These are phyloP conservation scores for Ophiobolus disseminans DNA, from an alignment of 2,329 filamentous ascomycete genomes.

Conservation along the genomic window DNA sequence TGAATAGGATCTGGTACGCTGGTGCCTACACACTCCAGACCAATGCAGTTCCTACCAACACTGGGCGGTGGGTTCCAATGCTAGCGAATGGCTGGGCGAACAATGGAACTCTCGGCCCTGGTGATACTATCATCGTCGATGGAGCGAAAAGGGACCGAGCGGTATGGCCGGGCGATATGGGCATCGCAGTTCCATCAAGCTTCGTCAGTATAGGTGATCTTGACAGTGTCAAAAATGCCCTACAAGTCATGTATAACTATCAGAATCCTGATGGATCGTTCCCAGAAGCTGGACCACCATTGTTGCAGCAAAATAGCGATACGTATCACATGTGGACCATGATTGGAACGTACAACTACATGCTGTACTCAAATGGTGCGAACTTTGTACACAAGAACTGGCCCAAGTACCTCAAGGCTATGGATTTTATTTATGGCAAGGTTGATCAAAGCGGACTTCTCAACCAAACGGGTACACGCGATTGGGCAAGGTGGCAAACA, in stretches of 20 bases:
- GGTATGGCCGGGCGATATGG: constrained; percentile 43
- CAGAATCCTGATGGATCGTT: constrained; percentile 41
- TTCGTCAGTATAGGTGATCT: constrained; percentile 20
- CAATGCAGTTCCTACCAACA: constrained; percentile 44
- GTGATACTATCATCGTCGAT: constrained; percentile 46
- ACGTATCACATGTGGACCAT: constrained; percentile 60
- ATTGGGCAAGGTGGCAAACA: constrained; percentile 57
- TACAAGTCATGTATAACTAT: constrained; percentile 17
- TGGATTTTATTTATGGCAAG: constrained; percentile 56
- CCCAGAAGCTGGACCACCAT: constrained; percentile 50
- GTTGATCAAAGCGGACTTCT: constrained; percentile 51
- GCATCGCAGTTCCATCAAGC: constrained; percentile 20
- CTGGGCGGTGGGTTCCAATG: constrained; percentile 37
- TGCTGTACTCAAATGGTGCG: constrained; percentile 62
- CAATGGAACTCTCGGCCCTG: constrained; percentile 44
- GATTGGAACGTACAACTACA: constrained; percentile 66
- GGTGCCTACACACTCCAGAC: constrained; percentile 54
- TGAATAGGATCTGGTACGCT: constrained; percentile 66
- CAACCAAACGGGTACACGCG: constrained; percentile 57
- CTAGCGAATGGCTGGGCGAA: constrained; percentile 42
- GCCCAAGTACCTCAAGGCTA: constrained; percentile 57
- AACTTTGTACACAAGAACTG: constrained; percentile 57
- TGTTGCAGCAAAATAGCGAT: constrained; percentile 45
- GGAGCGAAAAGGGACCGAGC: constrained; percentile 50
- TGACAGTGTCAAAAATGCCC: constrained; percentile 17